A percentile compares a stretch with the other conserved stretches of the same genome.
Conservation (phyloP, 2,329 filamentous ascomycete genomes). For the Aureobasidium leucospermi region DNA sequence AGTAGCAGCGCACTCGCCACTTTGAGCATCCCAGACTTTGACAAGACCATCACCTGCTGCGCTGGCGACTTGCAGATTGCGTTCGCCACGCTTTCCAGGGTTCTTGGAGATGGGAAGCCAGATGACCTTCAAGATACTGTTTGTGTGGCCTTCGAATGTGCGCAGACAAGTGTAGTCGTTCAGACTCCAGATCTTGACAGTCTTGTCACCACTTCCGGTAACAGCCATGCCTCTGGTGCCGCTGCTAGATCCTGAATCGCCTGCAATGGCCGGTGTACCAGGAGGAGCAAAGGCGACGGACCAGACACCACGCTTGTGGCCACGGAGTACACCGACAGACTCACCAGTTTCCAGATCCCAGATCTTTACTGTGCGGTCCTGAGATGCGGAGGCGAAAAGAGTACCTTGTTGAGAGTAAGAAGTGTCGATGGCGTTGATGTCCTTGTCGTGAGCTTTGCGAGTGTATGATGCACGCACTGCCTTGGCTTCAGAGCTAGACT, state of each 20-base stretch:
- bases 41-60: conserved; percentile 91
- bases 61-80: conserved; percentile 66
- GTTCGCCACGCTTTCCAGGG: conserved; percentile 36
- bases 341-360: conserved; percentile 89
- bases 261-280: conserved; percentile 65
- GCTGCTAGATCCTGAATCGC: conserved; percentile 55
- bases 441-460: conserved; percentile 94
- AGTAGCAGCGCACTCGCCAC: conserved; percentile 77
- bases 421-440: conserved; percentile 90
- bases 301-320: conserved; percentile 94
- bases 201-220: conserved; percentile 93
- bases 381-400: conserved; percentile 92
- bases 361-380: conserved; percentile 95
- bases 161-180: conserved; percentile 85
- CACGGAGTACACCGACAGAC: conserved; percentile 80
- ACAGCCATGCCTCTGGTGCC: conserved; percentile 71
- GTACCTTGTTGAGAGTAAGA: conserved; percentile 55
- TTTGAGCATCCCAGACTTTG: conserved; percentile 89
- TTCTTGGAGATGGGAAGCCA: conserved; percentile 60
- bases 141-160: conserved; percentile 93
- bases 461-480: conserved; percentile 68
- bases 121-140: conserved; percentile 86
- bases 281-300: conserved; percentile 82
- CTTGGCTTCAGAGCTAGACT: conserved; percentile 38
- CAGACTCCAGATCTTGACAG: conserved; percentile 89